Evolutionary conservation across 768 basidiomycete genomes (phyloP).

Genomic region (Agrocybe praecox): DNA sequence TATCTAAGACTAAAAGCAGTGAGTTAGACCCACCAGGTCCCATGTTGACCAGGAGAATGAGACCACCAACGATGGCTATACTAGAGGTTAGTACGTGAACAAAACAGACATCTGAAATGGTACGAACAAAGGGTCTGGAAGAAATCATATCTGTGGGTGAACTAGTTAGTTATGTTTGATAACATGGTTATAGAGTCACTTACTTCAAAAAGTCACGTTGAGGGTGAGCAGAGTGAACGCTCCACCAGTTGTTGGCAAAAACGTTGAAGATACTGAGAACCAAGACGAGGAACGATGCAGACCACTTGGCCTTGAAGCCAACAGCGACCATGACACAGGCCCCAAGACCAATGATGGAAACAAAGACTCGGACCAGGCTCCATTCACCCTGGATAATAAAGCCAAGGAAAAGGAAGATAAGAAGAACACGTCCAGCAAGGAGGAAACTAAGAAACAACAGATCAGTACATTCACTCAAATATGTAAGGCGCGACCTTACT

Average conservation of each 20-base stretch:
- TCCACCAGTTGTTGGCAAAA: conserved; percentile 99
- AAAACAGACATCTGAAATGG: neutral
- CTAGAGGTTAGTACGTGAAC: conserved; percentile 1
- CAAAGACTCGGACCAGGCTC: conserved; percentile 83
- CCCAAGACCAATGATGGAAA: conserved; percentile 87
- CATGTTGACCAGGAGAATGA: conserved; percentile 97
- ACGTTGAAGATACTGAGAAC: conserved; percentile 95
- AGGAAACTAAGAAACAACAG: conserved; percentile 69
- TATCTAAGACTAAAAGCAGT: neutral
- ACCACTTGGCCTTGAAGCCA: conserved; percentile 99
- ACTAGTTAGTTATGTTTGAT: conserved; percentile 19
- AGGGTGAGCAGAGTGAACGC: conserved; percentile 87
- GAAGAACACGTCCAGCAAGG: conserved; percentile 92
- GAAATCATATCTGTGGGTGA: conserved; percentile 83
- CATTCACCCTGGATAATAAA: conserved; percentile 95
- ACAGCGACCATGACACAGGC: conserved; percentile 97
- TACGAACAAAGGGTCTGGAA: conserved; percentile 89
- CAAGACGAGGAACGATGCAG: conserved; percentile 92
- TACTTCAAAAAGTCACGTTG: conserved; percentile 98
- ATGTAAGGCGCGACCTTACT: conserved; percentile 53
- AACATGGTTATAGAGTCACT: conserved; percentile 26
- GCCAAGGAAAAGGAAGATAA: conserved; percentile 99
- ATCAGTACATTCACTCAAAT: neutral
- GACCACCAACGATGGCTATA: conserved; percentile 90
- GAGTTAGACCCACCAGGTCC: conserved; percentile 74